These are phyloP conservation scores for Nannizziopsis barbatae DNA, from an alignment of 2,329 filamentous ascomycete genomes.

Conservation along the genomic window DNA sequence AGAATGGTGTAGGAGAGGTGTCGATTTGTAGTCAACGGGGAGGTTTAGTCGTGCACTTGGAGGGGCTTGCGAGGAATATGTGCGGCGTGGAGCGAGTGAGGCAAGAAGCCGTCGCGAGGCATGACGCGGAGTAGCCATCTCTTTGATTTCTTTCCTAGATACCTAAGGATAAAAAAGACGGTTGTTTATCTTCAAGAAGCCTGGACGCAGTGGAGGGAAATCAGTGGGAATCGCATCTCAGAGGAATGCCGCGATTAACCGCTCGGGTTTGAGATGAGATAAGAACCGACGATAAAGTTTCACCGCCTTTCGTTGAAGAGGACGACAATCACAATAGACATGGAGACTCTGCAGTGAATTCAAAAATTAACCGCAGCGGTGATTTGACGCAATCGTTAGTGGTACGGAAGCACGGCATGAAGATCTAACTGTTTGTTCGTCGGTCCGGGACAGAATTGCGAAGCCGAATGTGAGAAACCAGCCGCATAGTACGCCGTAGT, in stretches of 20 bases:
- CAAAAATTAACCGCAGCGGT: no score
- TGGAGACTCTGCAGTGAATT: not conserved
- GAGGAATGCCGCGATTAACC: constrained; percentile 8
- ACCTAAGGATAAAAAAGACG: not conserved
- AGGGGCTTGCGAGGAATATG: constrained; percentile 39
- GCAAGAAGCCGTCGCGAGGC: constrained; percentile 9
- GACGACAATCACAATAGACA: not conserved
- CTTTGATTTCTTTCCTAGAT: not conserved
- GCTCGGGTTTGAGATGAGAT: constrained; percentile 4
- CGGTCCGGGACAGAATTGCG: no score
- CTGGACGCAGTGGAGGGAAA: no score
- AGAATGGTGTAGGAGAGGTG: constrained; percentile 68
- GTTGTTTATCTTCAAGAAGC: no score
- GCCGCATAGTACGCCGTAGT: no score
- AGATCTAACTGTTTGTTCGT: no score
- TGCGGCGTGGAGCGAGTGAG: constrained; percentile 15
- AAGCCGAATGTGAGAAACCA: no score
- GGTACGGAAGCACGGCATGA: no score
- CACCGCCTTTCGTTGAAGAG: not conserved
- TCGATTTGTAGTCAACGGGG: constrained; percentile 76
- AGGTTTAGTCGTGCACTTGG: constrained; percentile 59
- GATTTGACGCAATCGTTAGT: no score
- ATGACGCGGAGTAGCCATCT: constrained; percentile 5
- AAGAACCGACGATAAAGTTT: constrained; percentile 11
- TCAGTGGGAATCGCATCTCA: no score